phyloP scores from a whole-genome alignment of 768 basidiomycete species.

The Leccinum boreale region DNA sequence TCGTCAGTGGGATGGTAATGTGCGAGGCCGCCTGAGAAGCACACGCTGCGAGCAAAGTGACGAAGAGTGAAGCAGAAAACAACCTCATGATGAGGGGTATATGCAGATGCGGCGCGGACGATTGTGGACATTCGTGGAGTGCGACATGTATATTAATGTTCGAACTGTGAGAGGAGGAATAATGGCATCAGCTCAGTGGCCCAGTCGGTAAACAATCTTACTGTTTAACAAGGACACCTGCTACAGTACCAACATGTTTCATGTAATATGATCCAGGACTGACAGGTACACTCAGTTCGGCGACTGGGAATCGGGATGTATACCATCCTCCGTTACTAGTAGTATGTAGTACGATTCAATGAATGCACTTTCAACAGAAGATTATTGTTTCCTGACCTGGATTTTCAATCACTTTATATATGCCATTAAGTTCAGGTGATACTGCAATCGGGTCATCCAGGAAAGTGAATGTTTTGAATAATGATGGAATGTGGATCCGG shows the following conservation, averaged over 20 bases:
- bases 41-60: conserved; percentile 6
- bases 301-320: not conserved
- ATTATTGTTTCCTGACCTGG: not conserved
- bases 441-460: not conserved
- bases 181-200: not conserved
- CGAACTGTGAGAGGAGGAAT: not conserved
- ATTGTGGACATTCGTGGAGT: not conserved
- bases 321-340: not conserved
- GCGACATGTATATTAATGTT: not conserved
- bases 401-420: not conserved
- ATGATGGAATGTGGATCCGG: not conserved
- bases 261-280: not conserved
- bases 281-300: not conserved
- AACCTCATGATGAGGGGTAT: conserved; percentile 10
- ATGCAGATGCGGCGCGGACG: not conserved
- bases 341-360: not conserved
- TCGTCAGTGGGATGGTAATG: conserved; percentile 11
- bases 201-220: not conserved
- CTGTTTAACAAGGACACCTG: not conserved
- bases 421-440: not conserved
- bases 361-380: not conserved
- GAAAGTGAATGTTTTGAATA: not conserved
- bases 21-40: not conserved
- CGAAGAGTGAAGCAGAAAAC: not conserved
- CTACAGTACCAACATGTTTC: not conserved